A percentile compares a stretch with the other conserved stretches of the same genome.
Conservation (phyloP, 805 yeast genomes). For the Starmerella floris region DNA sequence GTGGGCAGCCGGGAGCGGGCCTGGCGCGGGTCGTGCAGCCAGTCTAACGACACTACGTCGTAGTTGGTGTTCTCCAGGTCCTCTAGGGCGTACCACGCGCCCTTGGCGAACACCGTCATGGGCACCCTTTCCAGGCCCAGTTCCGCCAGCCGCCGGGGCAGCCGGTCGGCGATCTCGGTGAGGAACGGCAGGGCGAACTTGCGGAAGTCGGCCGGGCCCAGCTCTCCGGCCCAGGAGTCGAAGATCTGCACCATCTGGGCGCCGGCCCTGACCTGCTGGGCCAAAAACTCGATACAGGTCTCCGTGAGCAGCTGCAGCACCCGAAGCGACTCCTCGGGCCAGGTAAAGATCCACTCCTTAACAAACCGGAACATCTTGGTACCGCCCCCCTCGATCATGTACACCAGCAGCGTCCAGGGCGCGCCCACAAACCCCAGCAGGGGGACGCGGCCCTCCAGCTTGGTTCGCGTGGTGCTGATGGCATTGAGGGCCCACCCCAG, state of each 20-base stretch:
- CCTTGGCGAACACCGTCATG: slow-evolving; percentile 81
- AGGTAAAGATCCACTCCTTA: slow-evolving; percentile 79
- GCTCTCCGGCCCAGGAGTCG: slow-evolving; percentile 96
- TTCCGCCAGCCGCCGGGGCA: slow-evolving; percentile 58
- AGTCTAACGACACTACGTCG: slow-evolving; percentile 82
- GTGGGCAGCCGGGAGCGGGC: slow-evolving; percentile 42
- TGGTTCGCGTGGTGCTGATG: slow-evolving; percentile 78
- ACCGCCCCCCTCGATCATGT: slow-evolving; percentile 97
- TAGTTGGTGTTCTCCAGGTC: slow-evolving; percentile 59
- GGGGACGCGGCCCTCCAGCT: slow-evolving; percentile 82
- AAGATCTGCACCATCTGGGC: slow-evolving; percentile 96
- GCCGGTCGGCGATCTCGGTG: slow-evolving; percentile 52
- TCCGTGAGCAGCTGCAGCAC: slow-evolving; percentile 69
- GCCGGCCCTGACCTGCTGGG: slow-evolving; percentile 91
- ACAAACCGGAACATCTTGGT: slow-evolving; percentile 81
- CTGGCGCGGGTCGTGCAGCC: slow-evolving; percentile 74
- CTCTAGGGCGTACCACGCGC: slow-evolving; percentile 93
- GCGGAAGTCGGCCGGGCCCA: slow-evolving; percentile 76
- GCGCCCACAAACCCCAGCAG: slow-evolving; percentile 92
- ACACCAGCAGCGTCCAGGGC: slow-evolving; percentile 93
- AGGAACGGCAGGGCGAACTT: slow-evolving; percentile 85
- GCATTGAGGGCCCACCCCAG: slow-evolving; percentile 91
- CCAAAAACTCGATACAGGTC: slow-evolving; percentile 81
- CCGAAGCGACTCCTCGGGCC: slow-evolving; percentile 56
- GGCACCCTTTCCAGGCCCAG: slow-evolving; percentile 71